Evolutionary conservation across 2,329 filamentous ascomycete genomes (phyloP).

Genomic region (Neonectria coccinea): DNA sequence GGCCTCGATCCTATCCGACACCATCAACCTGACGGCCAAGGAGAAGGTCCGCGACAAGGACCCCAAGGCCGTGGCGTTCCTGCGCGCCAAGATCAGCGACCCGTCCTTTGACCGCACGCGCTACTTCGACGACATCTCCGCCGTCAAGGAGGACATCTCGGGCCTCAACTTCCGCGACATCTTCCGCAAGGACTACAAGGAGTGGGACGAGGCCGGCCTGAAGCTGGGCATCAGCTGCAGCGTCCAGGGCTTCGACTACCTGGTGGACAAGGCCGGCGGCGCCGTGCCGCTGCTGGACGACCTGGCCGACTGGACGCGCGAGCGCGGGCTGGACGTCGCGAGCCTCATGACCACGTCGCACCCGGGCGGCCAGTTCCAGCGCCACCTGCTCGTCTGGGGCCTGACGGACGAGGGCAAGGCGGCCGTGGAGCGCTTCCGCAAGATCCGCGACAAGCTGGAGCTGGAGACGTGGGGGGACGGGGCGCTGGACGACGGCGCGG

Average conservation of each 20-base stretch:
- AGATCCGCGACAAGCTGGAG: conserved; percentile 61
- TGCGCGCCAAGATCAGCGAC: conserved; percentile 62
- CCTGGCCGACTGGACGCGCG: conserved; percentile 65
- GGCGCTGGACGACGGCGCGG: conserved; percentile 58
- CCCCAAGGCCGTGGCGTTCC: conserved; percentile 65
- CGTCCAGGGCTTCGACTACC: conserved; percentile 71
- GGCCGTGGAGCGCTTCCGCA: conserved; percentile 67
- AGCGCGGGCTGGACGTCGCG: conserved; percentile 70
- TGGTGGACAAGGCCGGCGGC: conserved; percentile 65
- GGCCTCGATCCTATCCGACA: conserved; percentile 80
- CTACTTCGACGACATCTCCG: conserved; percentile 71
- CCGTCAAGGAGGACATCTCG: conserved; percentile 76
- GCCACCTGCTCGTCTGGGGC: conserved; percentile 78
- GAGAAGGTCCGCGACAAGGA: conserved; percentile 76
- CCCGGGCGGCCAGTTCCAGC: conserved; percentile 65
- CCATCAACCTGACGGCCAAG: conserved; percentile 70
- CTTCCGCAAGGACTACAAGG: conserved; percentile 86
- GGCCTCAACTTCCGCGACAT: conserved; percentile 72
- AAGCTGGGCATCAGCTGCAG: conserved; percentile 76
- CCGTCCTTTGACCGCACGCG: conserved; percentile 61
- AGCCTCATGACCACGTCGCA: conserved; percentile 77
- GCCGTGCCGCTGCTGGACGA: conserved; percentile 59
- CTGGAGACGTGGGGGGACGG: conserved; percentile 67
- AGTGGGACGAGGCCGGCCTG: conserved; percentile 71
- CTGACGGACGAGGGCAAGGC: conserved; percentile 60